Evolutionary conservation across 2,329 filamentous ascomycete genomes (phyloP).

Genomic region (Pseudophaeomoniella oleicola): DNA sequence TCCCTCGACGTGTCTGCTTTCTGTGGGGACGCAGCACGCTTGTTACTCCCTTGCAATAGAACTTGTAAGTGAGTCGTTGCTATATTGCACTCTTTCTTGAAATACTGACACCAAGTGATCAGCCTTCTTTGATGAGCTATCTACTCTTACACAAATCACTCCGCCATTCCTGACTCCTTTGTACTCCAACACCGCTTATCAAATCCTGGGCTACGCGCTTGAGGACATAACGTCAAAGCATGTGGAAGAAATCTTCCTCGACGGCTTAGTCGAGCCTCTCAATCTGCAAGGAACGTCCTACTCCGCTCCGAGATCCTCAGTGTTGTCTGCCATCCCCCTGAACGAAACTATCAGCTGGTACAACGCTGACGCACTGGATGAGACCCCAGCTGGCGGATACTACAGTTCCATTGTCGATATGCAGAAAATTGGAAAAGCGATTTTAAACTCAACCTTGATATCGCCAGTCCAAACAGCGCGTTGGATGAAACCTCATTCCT

Average conservation of each 20-base stretch:
- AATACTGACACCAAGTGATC: neutral
- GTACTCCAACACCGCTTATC: too few relatives aligned
- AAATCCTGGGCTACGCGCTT: conserved; percentile 32
- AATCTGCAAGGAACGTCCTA: conserved; percentile 27
- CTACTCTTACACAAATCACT: too few relatives aligned
- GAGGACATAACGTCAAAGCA: conserved; percentile 28
- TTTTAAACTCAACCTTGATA: conserved; percentile 21
- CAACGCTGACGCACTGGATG: conserved; percentile 1
- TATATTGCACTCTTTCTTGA: neutral
- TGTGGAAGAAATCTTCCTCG: conserved; percentile 24
- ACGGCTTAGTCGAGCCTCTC: conserved; percentile 26
- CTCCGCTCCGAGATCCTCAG: conserved; percentile 15
- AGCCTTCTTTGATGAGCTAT: conserved; percentile 21
- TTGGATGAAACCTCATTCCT: conserved; percentile 26
- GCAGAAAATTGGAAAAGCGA: conserved; percentile 17
- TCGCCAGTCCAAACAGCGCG: conserved; percentile 17
- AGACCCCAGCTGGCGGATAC: conserved; percentile 7
- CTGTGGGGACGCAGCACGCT: neutral
- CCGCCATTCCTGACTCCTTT: too few relatives aligned
- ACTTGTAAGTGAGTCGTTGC: neutral
- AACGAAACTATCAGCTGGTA: neutral
- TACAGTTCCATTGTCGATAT: conserved; percentile 24
- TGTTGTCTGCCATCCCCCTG: conserved; percentile 10
- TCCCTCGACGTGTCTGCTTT: conserved; percentile 1
- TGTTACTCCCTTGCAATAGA: neutral